Base-by-base conservation (phyloP, 352 stramenopile species). In the Lagenidium sp. region DNA sequence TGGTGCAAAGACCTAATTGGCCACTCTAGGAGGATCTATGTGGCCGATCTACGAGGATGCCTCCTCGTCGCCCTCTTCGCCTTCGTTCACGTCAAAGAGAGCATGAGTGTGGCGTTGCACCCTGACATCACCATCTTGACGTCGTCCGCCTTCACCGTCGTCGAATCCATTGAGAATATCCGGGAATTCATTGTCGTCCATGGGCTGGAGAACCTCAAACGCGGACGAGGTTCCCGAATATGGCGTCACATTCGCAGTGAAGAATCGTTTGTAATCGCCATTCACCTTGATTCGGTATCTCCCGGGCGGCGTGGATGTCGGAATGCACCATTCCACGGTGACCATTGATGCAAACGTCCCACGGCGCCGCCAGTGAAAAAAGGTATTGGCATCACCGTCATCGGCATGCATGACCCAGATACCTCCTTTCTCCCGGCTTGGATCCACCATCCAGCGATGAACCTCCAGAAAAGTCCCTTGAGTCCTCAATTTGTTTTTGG, bases 281-380 rank as follows among this genome's bases (percentile, higher is more conserved):
- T 88, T 85, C 21, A 85, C 65, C 60, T 89, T 89, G 35, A 92
- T 66, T 8, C 79, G 71, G 44, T 92, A 92, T 29, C 49, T 67
- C 4, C 74, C 72, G 1, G 51, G 36, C 6, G 63, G 68, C 0
- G 69, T 82, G 21, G 32, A 35, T 44, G 59, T 44, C 6, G 76
- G 55, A 29, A 92, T 80, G 29, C 47, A 50, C 79, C 79, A 92
- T 44, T 86, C 74, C 32, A 92, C 60, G 15, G 67, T 83, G 18
- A 82, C 69, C 5, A 77, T 47, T 0, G 79, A 92, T 13, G 67
- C 64, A 36, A 85, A 84, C 4, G 77, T 75, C 1, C 81, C 81
- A 32, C 72, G 60, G 0, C 81, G 68, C n/a, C 63, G 48, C 81
- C 81, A 93, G 39, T 64, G 63, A 53, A 83, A 91, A 20, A 81